phyloP scores from a whole-genome alignment of 192 early-diverging fungal genomes.

The Glomus cerebriforme region DNA sequence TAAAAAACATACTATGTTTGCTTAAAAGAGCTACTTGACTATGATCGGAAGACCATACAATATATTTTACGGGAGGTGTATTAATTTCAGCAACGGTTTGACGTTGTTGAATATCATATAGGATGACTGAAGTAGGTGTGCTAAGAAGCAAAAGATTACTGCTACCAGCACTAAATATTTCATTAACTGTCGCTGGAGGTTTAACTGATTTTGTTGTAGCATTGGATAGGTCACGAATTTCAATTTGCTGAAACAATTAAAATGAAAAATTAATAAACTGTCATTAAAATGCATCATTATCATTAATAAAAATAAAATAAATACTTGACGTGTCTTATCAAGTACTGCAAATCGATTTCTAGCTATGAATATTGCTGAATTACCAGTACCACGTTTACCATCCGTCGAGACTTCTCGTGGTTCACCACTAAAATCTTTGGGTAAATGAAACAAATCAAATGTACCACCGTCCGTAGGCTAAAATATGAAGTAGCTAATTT shows the following conservation, averaged over 20 bases:
- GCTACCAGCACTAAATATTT: conserved; percentile 88
- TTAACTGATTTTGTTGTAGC: conserved; percentile 89
- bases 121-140: conserved; percentile 82
- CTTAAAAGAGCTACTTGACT: conserved; percentile 84
- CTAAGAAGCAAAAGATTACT: conserved; percentile 80
- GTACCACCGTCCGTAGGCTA: conserved; percentile 83
- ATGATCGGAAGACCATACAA: conserved; percentile 91
- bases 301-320: background rate
- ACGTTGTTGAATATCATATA: conserved; percentile 90
- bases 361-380: conserved; percentile 89
- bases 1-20: conserved; percentile 83
- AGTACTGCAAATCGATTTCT: conserved; percentile 98
- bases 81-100: conserved; percentile 74
- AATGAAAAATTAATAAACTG: background rate
- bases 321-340: conserved; percentile 73
- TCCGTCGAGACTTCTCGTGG: conserved; percentile 62
- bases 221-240: conserved; percentile 87
- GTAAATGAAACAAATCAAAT: conserved; percentile 88
- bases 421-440: conserved; percentile 69
- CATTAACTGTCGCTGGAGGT: conserved; percentile 70
- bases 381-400: conserved; percentile 77
- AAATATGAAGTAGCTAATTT: background rate
- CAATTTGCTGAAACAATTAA: conserved; percentile 54
- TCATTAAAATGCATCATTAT: background rate
- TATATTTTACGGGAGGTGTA: conserved; percentile 89